Evolutionary conservation across 495 filamentous ascomycete species (phyloP), one percentile per base, ranked within the genome.

Genomic region (Symbiotaphrina buchneri): DNA sequence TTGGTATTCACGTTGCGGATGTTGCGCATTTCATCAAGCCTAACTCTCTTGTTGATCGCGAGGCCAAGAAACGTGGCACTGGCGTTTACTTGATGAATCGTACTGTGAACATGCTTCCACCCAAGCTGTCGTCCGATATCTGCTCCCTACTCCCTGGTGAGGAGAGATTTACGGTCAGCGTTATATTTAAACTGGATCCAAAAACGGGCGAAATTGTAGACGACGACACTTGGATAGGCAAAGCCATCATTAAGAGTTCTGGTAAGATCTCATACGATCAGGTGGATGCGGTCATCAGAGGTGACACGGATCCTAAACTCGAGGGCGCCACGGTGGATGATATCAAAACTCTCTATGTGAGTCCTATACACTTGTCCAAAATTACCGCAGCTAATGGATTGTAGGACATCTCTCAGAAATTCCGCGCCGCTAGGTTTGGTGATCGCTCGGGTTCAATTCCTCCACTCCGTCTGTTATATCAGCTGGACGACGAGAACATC

Each of bases 401-500:
- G 28, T 41, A 80, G 71, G 56, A 65, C 39, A 61, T 90, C 38
- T 65, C 78, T 5, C 74, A 77, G 35, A 91, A 84, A 47, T 87
- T 93, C 63, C 75, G 81, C 22, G 77, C 92, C 47, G 63, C 70
- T 5, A 69, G 87, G 27, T 74, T 87, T 38, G 77, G 77, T 28
- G 73, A 81, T 32, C 73, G 73, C 15, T 65, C 68, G 16, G 65
- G 73, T 20, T 65, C 74, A 6, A 76, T 91, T 37, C 76, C 84
- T 13, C 69, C 84, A 28, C 66, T 95, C 30, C 76, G 87, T 26
- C 65, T 97, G 21, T 55, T 95, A 23, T 76, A 92, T 46, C 77
- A 87, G 48, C 67, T 94, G n/a, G 90, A 97, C 42, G 87, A 97
- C 40, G 87, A 97, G 58, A 94, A 94, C 47, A 80, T 94, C 21